These are phyloP conservation scores for Fusarium kyushuense DNA, from an alignment of 2,329 filamentous ascomycete genomes.

Conservation along the genomic window DNA sequence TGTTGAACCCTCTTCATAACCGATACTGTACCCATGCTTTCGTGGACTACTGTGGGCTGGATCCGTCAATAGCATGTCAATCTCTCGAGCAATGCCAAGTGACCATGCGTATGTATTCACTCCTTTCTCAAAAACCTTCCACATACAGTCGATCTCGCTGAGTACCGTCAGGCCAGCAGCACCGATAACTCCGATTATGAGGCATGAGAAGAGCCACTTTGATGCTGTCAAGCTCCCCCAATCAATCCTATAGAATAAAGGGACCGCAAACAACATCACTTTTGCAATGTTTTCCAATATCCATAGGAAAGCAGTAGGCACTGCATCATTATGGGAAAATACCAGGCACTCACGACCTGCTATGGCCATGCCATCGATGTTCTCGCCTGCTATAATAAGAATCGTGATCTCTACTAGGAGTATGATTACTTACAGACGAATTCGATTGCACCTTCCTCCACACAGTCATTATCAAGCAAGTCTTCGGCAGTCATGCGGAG, in stretches of 20 bases:
- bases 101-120: conserved; percentile 3
- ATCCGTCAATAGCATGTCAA: neutral
- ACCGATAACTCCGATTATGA: neutral
- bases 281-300: neutral
- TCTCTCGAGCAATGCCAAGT: neutral
- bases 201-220: neutral
- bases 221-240: neutral
- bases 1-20: neutral
- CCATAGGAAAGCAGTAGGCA: neutral
- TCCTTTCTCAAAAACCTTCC: neutral
- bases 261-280: neutral
- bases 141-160: neutral
- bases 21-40: neutral
- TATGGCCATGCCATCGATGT: conserved; percentile 1
- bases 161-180: neutral
- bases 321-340: neutral
- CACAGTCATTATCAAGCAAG: too few species aligned
- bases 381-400: neutral
- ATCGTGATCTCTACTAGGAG: neutral
- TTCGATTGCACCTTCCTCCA: too few species aligned
- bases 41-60: neutral
- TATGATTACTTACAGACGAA: neutral
- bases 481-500: neutral
- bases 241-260: neutral
- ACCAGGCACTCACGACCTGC: neutral